Evolutionary conservation across 2,329 filamentous ascomycete genomes (phyloP), one percentile per base, ranked within the genome.

Genomic region (Pseudocercospora ulei): DNA sequence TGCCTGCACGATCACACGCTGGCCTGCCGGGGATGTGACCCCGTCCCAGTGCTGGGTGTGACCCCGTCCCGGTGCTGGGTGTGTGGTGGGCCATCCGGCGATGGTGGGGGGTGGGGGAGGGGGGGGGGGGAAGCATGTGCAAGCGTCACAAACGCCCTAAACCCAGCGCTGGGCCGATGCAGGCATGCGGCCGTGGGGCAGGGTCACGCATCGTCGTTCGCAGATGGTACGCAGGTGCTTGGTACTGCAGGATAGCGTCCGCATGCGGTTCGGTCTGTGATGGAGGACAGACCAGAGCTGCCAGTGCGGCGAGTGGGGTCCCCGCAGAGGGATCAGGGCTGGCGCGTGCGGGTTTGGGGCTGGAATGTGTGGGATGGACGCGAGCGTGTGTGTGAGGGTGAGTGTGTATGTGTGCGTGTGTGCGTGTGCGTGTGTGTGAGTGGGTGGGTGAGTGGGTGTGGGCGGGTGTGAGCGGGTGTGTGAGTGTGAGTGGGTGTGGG

Each of bases 201-300:
- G 43, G 44, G 46, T 56, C 54, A 56, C 53, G 54, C 52, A 49
- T 47, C 54, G 49, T 47, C 54, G 53, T 56, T 56, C 52, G 53
- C 54, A 56, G 49, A 53, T 48, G 46, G 44, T 49, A 44, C 44
- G 52, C 52, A 56, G 53, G 53, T 55, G 50, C 52, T 35, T 44
- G 41, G 39, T 44, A 42, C 41, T 35, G 37, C 24, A 17, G 11
- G 23, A 22, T 17, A 33, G 23, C 18, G 30, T 33, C 43, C 42
- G 46, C 40, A 46, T 51, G 29, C 39, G 44, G 43, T 30, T 36
- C 19, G 34, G 37, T 33, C 39, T 42, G 29, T 35, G 43, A 35
- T 18, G 28, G 31, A 22, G 24, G 34, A 11, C 34, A 41, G 39
- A 35, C 37, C 19, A 18, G 35, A 38, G 17, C 26, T 39, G 24